Conservation (phyloP, 305 asterid genomes). For the Fraxinus sp. region DNA sequence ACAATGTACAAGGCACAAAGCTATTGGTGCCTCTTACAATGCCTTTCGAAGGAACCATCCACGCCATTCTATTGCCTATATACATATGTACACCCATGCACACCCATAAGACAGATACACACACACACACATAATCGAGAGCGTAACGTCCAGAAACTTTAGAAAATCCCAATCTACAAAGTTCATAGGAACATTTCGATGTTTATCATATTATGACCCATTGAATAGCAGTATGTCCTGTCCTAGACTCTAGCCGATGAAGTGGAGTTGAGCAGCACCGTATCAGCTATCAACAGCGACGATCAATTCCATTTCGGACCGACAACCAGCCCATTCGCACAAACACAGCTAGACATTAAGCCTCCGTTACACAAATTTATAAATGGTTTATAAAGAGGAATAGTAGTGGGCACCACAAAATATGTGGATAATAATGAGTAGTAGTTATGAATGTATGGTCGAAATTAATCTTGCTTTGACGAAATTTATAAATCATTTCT, state of each 20-base stretch:
- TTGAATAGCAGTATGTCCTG: neutral
- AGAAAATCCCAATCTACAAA: slow-evolving; percentile 1
- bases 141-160: neutral
- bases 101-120: neutral
- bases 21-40: neutral
- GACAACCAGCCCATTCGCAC: neutral
- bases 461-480: neutral
- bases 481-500: neutral
- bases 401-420: neutral
- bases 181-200: neutral
- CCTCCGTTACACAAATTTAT: neutral
- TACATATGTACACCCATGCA: neutral
- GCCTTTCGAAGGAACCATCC: neutral
- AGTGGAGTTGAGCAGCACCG: neutral
- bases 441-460: neutral
- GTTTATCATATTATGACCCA: neutral
- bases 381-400: neutral
- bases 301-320: neutral
- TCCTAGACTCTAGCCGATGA: neutral
- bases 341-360: neutral
- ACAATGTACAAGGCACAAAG: neutral
- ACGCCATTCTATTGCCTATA: neutral
- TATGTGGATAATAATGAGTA: neutral
- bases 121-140: neutral
- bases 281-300: neutral